Conservation (phyloP, 257 asterid genomes). For the Solanum chmielewskii region DNA sequence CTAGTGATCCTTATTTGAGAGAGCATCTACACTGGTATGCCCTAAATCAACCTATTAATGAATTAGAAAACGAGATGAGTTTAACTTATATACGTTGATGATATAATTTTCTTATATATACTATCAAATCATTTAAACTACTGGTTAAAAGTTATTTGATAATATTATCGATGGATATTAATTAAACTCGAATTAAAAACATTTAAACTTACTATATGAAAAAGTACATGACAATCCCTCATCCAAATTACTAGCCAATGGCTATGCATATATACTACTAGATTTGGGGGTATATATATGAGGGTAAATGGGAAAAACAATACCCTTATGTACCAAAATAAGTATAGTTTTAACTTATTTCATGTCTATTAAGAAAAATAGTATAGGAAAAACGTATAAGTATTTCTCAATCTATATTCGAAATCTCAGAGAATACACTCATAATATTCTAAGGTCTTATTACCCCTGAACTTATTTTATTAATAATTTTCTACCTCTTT, state of each 20-base stretch:
- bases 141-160: background rate
- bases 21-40: constrained; percentile 82
- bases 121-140: background rate
- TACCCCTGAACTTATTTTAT: too few species aligned
- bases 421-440: too few species aligned
- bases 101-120: background rate
- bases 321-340: background rate
- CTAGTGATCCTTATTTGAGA: constrained; percentile 75
- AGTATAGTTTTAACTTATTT: background rate
- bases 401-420: fast-evolving
- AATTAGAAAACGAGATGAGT: background rate
- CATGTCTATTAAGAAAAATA: too few species aligned
- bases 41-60: background rate
- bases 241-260: background rate
- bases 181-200: background rate
- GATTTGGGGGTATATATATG: background rate
- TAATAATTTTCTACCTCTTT: too few species aligned
- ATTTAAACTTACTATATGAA: background rate
- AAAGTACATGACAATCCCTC: background rate
- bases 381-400: too few species aligned
- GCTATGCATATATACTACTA: background rate
- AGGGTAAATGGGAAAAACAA: background rate
- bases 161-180: background rate
- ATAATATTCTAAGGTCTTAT: too few species aligned
- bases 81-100: background rate